These are phyloP conservation scores for Dunaliella primolecta DNA, from an alignment of 139 green algal species.

Conservation along the genomic window DNA sequence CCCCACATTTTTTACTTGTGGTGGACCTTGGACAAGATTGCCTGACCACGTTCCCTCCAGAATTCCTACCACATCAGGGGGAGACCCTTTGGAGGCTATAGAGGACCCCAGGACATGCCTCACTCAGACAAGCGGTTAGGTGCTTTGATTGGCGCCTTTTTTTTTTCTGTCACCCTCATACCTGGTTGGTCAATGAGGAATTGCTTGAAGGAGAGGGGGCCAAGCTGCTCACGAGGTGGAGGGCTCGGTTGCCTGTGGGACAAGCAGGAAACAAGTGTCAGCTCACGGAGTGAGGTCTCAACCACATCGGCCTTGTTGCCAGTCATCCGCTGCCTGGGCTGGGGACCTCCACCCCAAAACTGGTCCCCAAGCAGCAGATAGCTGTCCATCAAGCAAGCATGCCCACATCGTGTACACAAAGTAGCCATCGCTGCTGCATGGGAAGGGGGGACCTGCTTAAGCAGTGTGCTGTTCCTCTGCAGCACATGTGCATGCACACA, in stretches of 20 bases:
- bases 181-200: constrained; percentile 40
- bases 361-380: not conserved
- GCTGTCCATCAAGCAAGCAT: not conserved
- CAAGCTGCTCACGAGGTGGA: not conserved
- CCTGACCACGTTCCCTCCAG: too few relatives aligned
- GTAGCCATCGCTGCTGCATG: not conserved
- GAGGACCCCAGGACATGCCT: too few relatives aligned
- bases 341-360: not conserved
- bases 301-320: not conserved
- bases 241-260: not conserved
- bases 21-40: too few relatives aligned
- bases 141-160: too few relatives aligned
- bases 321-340: not conserved
- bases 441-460: not conserved
- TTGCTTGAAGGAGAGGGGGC: constrained; percentile 50
- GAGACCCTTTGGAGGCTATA: too few relatives aligned
- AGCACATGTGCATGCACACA: too few relatives aligned
- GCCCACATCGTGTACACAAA: not conserved
- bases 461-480: not conserved
- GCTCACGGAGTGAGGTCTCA: not conserved
- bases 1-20: too few relatives aligned
- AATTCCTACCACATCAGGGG: too few relatives aligned
- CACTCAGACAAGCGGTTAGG: too few relatives aligned
- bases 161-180: too few relatives aligned
- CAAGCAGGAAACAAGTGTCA: not conserved